A percentile compares a stretch with the other conserved stretches of the same genome.
Evolutionary conservation across 306 rosid species (phyloP).

Genomic region (Pyrus communis): DNA sequence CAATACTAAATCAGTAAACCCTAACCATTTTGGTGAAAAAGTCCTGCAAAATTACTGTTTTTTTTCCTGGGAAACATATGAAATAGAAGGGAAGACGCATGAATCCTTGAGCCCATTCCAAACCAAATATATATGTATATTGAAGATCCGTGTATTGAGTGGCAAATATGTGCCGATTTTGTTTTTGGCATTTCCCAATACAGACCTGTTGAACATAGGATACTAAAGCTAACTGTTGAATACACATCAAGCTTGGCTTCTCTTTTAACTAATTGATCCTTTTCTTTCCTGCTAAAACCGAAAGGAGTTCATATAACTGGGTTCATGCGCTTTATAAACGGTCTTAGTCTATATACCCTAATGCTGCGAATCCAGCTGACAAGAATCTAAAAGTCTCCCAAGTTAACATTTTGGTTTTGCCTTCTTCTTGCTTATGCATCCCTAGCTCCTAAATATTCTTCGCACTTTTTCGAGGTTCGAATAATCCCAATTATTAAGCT

Average conservation of each 20-base stretch:
- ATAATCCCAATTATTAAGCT: too few species aligned
- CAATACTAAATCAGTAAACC: not conserved
- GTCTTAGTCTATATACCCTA: not conserved
- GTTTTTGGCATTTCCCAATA: too few species aligned
- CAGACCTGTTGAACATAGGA: too few species aligned
- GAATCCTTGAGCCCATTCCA: too few species aligned
- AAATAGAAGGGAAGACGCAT: not conserved
- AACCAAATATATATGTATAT: too few species aligned
- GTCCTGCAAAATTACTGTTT: not conserved
- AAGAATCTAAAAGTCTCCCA: not conserved
- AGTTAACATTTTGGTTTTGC: not conserved
- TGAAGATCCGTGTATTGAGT: too few species aligned
- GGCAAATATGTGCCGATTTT: too few species aligned
- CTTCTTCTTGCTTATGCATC: not conserved
- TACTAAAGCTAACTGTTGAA: too few species aligned
- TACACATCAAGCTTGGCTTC: too few species aligned
- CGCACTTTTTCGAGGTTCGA: too few species aligned
- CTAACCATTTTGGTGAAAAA: not conserved
- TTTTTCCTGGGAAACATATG: not conserved
- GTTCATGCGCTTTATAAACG: not conserved
- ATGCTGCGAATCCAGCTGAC: not conserved
- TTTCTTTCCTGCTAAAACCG: not conserved
- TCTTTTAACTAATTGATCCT: not conserved
- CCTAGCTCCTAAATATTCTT: not conserved
- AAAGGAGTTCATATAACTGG: not conserved